These are phyloP conservation scores for Eucalyptus albens DNA, from an alignment of 345 rosid species.

Conservation along the genomic window DNA sequence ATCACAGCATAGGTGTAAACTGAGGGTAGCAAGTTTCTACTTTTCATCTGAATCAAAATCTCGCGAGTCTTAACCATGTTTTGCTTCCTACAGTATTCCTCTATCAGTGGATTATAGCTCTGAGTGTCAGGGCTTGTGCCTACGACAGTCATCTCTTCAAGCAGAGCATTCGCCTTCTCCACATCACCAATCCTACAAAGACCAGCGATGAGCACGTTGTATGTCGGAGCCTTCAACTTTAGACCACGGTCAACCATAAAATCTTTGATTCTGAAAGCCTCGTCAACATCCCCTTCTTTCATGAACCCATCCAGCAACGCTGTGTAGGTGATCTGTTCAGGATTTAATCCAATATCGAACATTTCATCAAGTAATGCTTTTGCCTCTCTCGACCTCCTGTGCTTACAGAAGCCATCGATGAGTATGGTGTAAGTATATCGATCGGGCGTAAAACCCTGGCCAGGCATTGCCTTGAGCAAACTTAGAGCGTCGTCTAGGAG, in stretches of 20 bases:
- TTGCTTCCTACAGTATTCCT: slow-evolving; percentile 35
- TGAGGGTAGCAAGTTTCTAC: slow-evolving; percentile 35
- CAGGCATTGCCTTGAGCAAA: slow-evolving; percentile 31
- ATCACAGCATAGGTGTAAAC: slow-evolving; percentile 27
- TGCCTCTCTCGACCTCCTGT: slow-evolving; percentile 43
- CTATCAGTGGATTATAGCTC: slow-evolving; percentile 48
- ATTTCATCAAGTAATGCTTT: slow-evolving; percentile 42
- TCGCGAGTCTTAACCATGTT: slow-evolving; percentile 21
- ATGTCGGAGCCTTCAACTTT: slow-evolving; percentile 18
- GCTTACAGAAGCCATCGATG: slow-evolving; percentile 44
- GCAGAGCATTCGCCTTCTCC: slow-evolving; percentile 50
- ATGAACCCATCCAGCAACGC: slow-evolving; percentile 51
- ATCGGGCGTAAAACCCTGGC: slow-evolving; percentile 34
- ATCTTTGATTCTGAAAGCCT: slow-evolving; percentile 43
- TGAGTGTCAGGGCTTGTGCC: slow-evolving; percentile 48
- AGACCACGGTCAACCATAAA: slow-evolving; percentile 48
- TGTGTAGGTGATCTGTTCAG: slow-evolving; percentile 25
- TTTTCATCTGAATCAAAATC: slow-evolving; percentile 48
- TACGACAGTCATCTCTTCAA: slow-evolving; percentile 41
- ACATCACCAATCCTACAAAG: slow-evolving; percentile 48
- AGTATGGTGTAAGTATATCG: slow-evolving; percentile 26
- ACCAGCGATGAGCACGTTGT: slow-evolving; percentile 34
- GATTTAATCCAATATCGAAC: slow-evolving; percentile 29
- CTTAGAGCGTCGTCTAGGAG: slow-evolving; percentile 40
- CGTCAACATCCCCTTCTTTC: slow-evolving; percentile 35